Percentiles rank a stretch among this genome's conserved stretches.
Evolutionary conservation across 202 grass and related monocot species (phyloP).

Genomic region (Schoenoplectus tabernaemontani): DNA sequence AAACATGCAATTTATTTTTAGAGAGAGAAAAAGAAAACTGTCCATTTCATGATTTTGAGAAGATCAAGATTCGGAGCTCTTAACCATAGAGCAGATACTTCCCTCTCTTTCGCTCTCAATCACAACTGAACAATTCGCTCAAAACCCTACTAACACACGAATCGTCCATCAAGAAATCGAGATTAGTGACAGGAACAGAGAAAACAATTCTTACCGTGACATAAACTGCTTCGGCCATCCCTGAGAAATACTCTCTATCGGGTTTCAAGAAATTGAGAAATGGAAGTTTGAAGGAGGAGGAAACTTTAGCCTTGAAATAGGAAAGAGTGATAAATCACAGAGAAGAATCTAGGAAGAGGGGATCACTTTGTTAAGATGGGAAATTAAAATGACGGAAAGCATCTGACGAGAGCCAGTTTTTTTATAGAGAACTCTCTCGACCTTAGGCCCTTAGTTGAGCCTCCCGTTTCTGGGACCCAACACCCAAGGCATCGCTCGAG

Average conservation of each 20-base stretch:
- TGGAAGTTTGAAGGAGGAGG: not conserved
- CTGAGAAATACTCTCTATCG: not conserved
- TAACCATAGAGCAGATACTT: not conserved
- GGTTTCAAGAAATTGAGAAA: not conserved
- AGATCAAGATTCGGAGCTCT: not conserved
- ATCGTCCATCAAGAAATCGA: not conserved
- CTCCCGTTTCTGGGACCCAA: not conserved
- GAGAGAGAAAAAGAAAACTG: not conserved
- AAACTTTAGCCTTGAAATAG: not conserved
- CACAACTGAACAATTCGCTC: not conserved
- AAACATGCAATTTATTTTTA: not conserved
- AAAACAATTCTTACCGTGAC: not conserved
- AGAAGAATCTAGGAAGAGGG: not conserved
- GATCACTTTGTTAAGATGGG: not conserved
- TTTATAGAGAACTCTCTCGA: not conserved
- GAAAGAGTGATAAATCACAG: not conserved
- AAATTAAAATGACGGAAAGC: not conserved
- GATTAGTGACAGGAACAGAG: not conserved
- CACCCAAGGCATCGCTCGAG: not conserved
- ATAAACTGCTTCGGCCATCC: constrained; percentile 12
- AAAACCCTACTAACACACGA: not conserved
- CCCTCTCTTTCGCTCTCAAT: not conserved
- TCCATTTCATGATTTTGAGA: not conserved
- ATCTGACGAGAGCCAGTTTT: not conserved
- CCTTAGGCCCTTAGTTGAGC: not conserved